phyloP scores from a whole-genome alignment of 345 rosid genomes.

The Dovyalis caffra region DNA sequence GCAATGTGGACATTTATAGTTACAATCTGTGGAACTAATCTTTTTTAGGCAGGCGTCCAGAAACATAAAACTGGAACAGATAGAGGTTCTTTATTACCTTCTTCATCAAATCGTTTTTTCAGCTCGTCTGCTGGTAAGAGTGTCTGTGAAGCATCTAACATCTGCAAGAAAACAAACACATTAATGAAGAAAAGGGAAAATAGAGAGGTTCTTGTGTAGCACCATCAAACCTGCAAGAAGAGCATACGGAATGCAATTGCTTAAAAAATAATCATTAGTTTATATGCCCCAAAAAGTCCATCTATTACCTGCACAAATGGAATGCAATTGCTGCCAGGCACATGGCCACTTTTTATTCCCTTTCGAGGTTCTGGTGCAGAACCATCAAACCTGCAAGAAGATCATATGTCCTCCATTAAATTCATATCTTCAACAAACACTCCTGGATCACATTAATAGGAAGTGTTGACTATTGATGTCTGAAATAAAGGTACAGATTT shows the following conservation, averaged over 20 bases:
- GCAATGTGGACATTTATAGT: background rate
- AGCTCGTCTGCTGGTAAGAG: conserved; percentile 78
- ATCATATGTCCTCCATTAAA: background rate
- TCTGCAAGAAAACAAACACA: conserved; percentile 44
- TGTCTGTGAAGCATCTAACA: conserved; percentile 79
- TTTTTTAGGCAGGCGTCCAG: background rate
- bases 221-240: no score
- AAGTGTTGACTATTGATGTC: background rate
- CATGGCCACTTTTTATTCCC: conserved; percentile 91
- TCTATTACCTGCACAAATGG: conserved; percentile 71
- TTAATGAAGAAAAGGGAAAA: background rate
- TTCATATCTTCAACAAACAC: background rate
- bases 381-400: conserved; percentile 76
- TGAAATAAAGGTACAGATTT: background rate
- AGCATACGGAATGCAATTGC: no score
- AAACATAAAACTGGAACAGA: background rate
- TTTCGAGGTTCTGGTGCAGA: conserved; percentile 89
- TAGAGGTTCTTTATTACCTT: conserved; percentile 43
- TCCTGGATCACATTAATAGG: background rate
- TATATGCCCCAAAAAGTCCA: background rate
- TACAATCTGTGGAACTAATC: background rate
- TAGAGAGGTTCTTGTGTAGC: no score
- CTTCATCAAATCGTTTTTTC: conserved; percentile 76
- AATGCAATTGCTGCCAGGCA: conserved; percentile 93
- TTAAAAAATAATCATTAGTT: background rate